A percentile compares a stretch with the other conserved stretches of the same genome.
Conservation (phyloP, 192 early-diverging fungal species). For the Coemansia brasiliensis region DNA sequence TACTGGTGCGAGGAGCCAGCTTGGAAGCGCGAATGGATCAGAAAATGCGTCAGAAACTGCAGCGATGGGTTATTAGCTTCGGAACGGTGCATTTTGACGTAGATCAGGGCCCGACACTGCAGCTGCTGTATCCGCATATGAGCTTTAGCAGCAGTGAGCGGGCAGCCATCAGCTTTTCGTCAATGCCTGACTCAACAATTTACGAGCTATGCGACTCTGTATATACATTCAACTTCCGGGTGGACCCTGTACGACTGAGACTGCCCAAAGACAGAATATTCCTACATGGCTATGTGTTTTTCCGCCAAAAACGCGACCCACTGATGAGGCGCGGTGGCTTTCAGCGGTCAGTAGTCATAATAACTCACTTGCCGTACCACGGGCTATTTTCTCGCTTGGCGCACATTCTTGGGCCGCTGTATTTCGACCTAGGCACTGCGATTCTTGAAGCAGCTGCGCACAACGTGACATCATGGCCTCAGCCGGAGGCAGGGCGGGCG, state of each 20-base stretch:
- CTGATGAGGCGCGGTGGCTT: constrained; percentile 86
- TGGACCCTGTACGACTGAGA: constrained; percentile 53
- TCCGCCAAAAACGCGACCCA: constrained; percentile 86
- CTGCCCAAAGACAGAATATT: constrained; percentile 47
- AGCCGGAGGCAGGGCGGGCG: constrained; percentile 55
- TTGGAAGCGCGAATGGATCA: constrained; percentile 47
- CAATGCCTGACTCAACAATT: constrained; percentile 77
- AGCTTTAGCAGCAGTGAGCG: constrained; percentile 66
- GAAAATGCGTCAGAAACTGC: constrained; percentile 23
- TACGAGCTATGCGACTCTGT: constrained; percentile 74
- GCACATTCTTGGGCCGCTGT: constrained; percentile 71
- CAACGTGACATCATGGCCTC: constrained; percentile 74
- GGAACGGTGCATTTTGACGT: constrained; percentile 80
- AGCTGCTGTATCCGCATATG: constrained; percentile 70
- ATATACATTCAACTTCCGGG: constrained; percentile 71
- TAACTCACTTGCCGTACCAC: constrained; percentile 86
- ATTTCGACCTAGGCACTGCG: constrained; percentile 75
- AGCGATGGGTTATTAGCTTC: constrained; percentile 69
- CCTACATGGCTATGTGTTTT: constrained; percentile 88
- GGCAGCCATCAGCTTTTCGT: constrained; percentile 76
- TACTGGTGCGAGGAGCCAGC: constrained; percentile 43
- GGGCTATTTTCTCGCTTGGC: constrained; percentile 81
- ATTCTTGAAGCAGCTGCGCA: constrained; percentile 81
- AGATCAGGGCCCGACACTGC: constrained; percentile 77
- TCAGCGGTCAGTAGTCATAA: constrained; percentile 86